Evolutionary conservation across 2,329 filamentous ascomycete species (phyloP).

Genomic region (Periconia macrospinosa): DNA sequence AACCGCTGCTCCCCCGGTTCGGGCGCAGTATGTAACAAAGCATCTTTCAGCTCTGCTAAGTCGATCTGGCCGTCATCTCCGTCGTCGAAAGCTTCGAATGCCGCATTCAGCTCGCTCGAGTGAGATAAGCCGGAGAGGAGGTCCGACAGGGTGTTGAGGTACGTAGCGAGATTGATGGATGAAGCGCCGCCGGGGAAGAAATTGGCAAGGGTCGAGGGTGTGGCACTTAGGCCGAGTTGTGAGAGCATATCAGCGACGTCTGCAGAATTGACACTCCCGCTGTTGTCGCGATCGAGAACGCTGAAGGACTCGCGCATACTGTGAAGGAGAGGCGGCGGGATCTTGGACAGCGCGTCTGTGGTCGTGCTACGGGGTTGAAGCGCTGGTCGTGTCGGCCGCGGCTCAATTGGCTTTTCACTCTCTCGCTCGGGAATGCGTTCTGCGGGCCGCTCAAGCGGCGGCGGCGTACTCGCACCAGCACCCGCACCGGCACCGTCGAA

Average conservation of each 20-base stretch:
- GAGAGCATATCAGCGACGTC: constrained; percentile 86
- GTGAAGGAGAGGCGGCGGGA: constrained; percentile 81
- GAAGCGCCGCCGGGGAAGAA: constrained; percentile 79
- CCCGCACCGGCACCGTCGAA: constrained; percentile 31
- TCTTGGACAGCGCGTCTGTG: constrained; percentile 59
- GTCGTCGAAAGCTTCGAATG: constrained; percentile 93
- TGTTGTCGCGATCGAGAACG: constrained; percentile 86
- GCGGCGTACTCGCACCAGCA: constrained; percentile 32
- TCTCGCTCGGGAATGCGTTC: constrained; percentile 24
- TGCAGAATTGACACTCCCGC: constrained; percentile 77
- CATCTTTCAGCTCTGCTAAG: constrained; percentile 77
- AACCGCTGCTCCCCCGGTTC: constrained; percentile 53
- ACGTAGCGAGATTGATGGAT: constrained; percentile 80
- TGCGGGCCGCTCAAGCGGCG: constrained; percentile 27
- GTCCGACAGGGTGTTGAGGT: constrained; percentile 78
- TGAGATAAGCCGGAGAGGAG: constrained; percentile 75
- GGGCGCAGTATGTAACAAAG: constrained; percentile 78
- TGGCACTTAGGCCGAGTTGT: constrained; percentile 80
- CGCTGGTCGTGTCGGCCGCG: constrained; percentile 24
- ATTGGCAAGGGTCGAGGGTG: constrained; percentile 67
- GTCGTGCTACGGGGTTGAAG: constrained; percentile 26
- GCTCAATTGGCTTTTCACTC: constrained; percentile 28
- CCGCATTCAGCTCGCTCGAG: constrained; percentile 78
- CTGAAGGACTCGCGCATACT: constrained; percentile 92
- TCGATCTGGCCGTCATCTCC: constrained; percentile 95